These are phyloP conservation scores for Tuber magnatum DNA, from an alignment of 495 filamentous ascomycete species.

Conservation along the genomic window DNA sequence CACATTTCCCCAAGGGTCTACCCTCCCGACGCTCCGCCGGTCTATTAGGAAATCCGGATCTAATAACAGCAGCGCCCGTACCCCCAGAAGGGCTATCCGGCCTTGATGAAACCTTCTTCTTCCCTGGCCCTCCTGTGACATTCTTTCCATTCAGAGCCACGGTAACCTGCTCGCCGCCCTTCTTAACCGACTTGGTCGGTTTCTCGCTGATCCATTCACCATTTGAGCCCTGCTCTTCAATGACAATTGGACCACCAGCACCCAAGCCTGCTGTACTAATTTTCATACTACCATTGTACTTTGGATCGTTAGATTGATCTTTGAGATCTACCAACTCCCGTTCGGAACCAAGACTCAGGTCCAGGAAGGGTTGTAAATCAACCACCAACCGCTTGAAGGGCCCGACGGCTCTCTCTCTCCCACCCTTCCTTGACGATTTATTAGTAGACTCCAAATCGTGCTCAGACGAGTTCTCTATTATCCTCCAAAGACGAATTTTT, in stretches of 20 bases:
- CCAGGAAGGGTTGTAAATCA: slow-evolving; percentile 62
- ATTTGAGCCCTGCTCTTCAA: slow-evolving; percentile 66
- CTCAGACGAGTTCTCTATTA: slow-evolving; percentile 47
- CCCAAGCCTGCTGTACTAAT: slow-evolving; percentile 59
- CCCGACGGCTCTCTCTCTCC: slow-evolving; percentile 41
- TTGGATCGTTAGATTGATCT: slow-evolving; percentile 66
- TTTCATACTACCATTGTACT: slow-evolving; percentile 67
- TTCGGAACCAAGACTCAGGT: slow-evolving; percentile 59
- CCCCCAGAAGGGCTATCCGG: slow-evolving; percentile 46
- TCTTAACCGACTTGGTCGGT: slow-evolving; percentile 39
- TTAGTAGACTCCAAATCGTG: slow-evolving; percentile 12
- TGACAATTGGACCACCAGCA: slow-evolving; percentile 60
- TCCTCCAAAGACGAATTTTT: slow-evolving; percentile 74
- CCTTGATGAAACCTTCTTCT: slow-evolving; percentile 36
- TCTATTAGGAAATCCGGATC: slow-evolving; percentile 48
- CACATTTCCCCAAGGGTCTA: slow-evolving; percentile 64
- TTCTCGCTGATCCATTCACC: slow-evolving; percentile 61
- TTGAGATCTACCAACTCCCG: slow-evolving; percentile 61
- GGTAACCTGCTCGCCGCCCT: slow-evolving; percentile 40
- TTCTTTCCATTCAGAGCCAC: slow-evolving; percentile 41
- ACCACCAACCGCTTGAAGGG: slow-evolving; percentile 61
- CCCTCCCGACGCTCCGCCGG: slow-evolving; percentile 59
- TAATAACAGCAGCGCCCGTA: slow-evolving; percentile 57
- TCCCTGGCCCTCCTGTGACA: slow-evolving; percentile 9
- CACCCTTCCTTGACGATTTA: slow-evolving; percentile 22